Conservation (phyloP, 352 stramenopile genomes). For the Aphanomyces astaci region DNA sequence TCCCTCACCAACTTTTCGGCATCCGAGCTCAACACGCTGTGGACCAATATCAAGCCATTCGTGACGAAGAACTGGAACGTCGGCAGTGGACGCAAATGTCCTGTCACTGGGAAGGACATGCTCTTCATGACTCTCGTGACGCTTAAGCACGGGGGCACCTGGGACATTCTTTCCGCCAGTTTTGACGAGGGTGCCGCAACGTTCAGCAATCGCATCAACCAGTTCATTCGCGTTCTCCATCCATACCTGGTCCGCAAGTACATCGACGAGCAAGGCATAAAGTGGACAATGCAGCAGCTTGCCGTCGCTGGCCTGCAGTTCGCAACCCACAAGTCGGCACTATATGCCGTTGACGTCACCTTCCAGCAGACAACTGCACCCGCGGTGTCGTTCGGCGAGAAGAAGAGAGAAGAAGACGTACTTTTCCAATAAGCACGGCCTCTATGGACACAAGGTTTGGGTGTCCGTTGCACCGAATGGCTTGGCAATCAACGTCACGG, state of each 20-base stretch:
- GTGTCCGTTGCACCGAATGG: slow-evolving; percentile 1
- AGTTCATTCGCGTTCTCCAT: slow-evolving; percentile 4
- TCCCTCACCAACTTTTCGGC: not conserved
- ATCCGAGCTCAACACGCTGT: not conserved
- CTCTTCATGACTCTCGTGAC: slow-evolving; percentile 9
- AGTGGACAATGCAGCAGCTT: slow-evolving; percentile 4
- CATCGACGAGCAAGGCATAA: not conserved
- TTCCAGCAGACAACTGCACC: not conserved
- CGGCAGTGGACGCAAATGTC: slow-evolving; percentile 3
- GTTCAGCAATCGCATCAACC: slow-evolving; percentile 9
- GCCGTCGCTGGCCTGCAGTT: not conserved
- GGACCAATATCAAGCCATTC: not conserved
- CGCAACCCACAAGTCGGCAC: not conserved
- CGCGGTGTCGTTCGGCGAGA: not conserved
- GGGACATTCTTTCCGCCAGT: not conserved
- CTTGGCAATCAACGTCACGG: slow-evolving; percentile 9
- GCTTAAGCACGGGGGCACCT: slow-evolving; percentile 9
- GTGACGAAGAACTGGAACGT: not conserved
- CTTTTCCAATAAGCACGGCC: slow-evolving; percentile 15
- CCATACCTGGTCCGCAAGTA: not conserved
- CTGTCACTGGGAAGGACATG: not conserved
- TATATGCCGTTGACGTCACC: slow-evolving; percentile 10
- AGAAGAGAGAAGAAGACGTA: slow-evolving; percentile 1
- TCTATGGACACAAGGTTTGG: slow-evolving; percentile 13
- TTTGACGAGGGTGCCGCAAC: slow-evolving; percentile 3